Evolutionary conservation across 1,284 basidiomycete genomes (phyloP), one percentile per base, ranked within the genome.

Genomic region (Taiwanofungus camphoratus): DNA sequence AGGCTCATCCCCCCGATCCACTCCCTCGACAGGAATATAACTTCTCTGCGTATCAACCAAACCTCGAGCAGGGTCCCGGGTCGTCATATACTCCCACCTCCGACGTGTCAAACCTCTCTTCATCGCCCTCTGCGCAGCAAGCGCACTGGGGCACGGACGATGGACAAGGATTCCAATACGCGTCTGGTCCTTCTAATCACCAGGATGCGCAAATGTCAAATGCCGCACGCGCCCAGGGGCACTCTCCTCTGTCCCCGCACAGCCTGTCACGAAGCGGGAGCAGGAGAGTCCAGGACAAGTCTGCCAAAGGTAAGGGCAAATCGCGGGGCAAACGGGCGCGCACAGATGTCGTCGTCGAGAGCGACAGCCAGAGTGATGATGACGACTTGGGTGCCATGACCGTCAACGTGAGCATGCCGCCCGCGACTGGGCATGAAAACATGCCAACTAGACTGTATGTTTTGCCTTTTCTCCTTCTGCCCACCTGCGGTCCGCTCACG

Each of bases 381-480:
- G 55, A 57, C 15, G 45, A 46, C 18, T 23, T 22, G 15, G 38
- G 39, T 36, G 35, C 36, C 19, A 36, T 51, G 22, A 21, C 43
- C 41, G 49, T 49, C 41, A 53, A 47, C 18, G 42, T 53, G n/a
- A 52, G 36, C 37, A 50, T 57, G 44, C 52, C 52, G 35, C 52
- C 53, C 31, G 36, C 42, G 36, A 45, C 45, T 33, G 53, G 52
- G 16, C 48, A 45, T 37, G 45, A 50, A 26, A 39, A 45, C 34
- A 44, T 51, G 24, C 52, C 55, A 30, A 32, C 44, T 13, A 39
- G 55, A 39, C 55, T 57, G 55, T 57, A 37, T 44, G 55, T 57
- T 24, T 22, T 20, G 31, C 24, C 39, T 21, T 39, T 9, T 36
- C 29, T 39, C 20, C 37, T 18, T 24, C 6, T 16, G 30, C 21